phyloP scores from a whole-genome alignment of 768 basidiomycete species.

The Leccinum subtestaceum region DNA sequence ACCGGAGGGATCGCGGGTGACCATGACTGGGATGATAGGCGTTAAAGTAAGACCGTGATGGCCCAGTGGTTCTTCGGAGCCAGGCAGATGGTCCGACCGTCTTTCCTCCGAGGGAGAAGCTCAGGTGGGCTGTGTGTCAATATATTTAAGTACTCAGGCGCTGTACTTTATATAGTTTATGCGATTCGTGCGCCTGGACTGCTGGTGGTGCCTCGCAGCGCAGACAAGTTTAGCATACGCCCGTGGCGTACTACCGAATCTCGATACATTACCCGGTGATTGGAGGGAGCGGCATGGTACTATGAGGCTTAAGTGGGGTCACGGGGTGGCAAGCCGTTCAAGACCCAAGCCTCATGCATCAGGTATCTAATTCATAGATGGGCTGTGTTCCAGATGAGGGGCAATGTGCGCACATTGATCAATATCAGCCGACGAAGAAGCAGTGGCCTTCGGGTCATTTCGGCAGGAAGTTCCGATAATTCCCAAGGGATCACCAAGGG shows the following conservation, averaged over 20 bases:
- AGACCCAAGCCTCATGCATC: too few relatives aligned
- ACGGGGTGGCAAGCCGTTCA: not conserved
- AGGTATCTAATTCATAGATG: too few relatives aligned
- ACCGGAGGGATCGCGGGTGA: not conserved
- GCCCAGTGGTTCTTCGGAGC: not conserved
- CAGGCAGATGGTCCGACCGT: not conserved
- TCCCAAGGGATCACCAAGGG: not conserved
- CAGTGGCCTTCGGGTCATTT: not conserved
- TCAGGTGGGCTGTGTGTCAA: too few relatives aligned
- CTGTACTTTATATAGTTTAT: slow-evolving; percentile 51
- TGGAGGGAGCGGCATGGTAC: slow-evolving; percentile 27
- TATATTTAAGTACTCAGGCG: not conserved
- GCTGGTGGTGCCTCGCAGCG: slow-evolving; percentile 25
- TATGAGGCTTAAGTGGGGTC: not conserved
- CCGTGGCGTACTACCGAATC: slow-evolving; percentile 17
- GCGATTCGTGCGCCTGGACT: slow-evolving; percentile 61
- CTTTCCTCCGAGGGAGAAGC: too few relatives aligned
- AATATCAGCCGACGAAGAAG: not conserved
- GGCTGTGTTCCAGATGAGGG: too few relatives aligned
- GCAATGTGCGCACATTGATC: too few relatives aligned
- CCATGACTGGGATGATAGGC: not conserved
- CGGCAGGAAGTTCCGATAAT: not conserved
- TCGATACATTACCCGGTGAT: slow-evolving; percentile 38
- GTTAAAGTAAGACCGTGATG: too few relatives aligned
- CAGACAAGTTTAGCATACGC: too few relatives aligned